A percentile compares a stretch with the other conserved stretches of the same genome.
Conservation (phyloP, 768 basidiomycete species). For the Sporobolomyces pararoseus region DNA sequence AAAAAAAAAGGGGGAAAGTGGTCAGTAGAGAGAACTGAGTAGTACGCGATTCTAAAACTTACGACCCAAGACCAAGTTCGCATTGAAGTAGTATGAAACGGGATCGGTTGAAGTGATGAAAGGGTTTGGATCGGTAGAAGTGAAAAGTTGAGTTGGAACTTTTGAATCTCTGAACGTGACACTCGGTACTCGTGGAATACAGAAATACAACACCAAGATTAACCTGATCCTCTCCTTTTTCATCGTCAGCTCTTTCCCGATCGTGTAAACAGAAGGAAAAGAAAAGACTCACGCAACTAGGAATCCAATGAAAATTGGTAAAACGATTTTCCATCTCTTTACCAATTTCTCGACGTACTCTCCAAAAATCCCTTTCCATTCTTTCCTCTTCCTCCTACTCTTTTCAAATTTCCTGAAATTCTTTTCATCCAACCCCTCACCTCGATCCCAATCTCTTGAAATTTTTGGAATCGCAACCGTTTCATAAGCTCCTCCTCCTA, state of each 20-base stretch:
- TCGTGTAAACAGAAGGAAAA: neutral
- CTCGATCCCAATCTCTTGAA: slow-evolving; percentile 12
- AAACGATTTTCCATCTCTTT: slow-evolving; percentile 14
- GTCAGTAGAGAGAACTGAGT: neutral
- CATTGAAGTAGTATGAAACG: slow-evolving; percentile 23
- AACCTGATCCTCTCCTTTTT: slow-evolving; percentile 13
- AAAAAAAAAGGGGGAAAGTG: neutral
- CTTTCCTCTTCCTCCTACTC: neutral
- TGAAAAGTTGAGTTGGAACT: slow-evolving; percentile 16
- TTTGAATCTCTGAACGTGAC: slow-evolving; percentile 27
- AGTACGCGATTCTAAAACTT: too few species aligned
- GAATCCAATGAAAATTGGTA: slow-evolving; percentile 9
- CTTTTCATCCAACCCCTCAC: slow-evolving; percentile 27
- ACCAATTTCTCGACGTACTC: neutral
- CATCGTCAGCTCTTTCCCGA: too few species aligned
- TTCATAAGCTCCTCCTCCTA: slow-evolving; percentile 1
- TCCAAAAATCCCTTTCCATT: neutral
- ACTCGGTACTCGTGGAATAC: slow-evolving; percentile 25
- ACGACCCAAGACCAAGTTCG: slow-evolving; percentile 16
- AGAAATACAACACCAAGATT: slow-evolving; percentile 30
- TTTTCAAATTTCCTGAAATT: neutral
- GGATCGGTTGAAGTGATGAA: slow-evolving; percentile 27
- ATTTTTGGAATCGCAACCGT: slow-evolving; percentile 18
- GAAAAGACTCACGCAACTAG: slow-evolving; percentile 19
- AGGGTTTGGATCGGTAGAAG: slow-evolving; percentile 10